Evolutionary conservation across 2,329 filamentous ascomycete species (phyloP).

Genomic region (Alternaria ethzedia): DNA sequence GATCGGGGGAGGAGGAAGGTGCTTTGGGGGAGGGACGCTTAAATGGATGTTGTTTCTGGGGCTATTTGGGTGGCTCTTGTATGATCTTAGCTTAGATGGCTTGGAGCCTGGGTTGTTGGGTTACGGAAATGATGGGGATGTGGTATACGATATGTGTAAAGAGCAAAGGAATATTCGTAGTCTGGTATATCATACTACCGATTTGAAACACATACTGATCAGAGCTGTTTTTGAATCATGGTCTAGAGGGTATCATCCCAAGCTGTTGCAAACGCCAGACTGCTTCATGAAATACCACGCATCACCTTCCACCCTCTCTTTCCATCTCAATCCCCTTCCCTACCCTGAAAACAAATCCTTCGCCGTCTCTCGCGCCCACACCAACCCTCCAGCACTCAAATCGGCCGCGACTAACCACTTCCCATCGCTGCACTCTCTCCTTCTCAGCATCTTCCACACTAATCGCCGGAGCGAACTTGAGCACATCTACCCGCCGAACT

Average conservation of each 20-base stretch:
- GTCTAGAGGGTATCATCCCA: background rate
- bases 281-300: background rate
- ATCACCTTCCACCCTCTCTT: background rate
- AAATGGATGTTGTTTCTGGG: background rate
- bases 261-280: background rate
- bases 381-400: conserved; percentile 46
- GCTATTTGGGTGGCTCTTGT: background rate
- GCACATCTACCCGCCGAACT: conserved; percentile 41
- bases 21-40: conserved; percentile 66
- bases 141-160: background rate
- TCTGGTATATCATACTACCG: background rate
- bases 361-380: conserved; percentile 10
- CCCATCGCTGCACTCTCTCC: conserved; percentile 45
- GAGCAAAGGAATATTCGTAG: background rate
- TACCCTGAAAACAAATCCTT: conserved; percentile 39
- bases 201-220: background rate
- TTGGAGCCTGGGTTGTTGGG: background rate
- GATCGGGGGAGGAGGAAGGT: conserved; percentile 66
- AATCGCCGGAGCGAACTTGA: conserved; percentile 47
- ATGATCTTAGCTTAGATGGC: background rate
- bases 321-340: conserved; percentile 24
- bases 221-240: background rate
- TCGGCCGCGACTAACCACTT: conserved; percentile 43
- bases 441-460: conserved; percentile 47
- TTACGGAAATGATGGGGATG: background rate